Conservation (phyloP, 306 rosid species). For the Ormosia emarginata region DNA sequence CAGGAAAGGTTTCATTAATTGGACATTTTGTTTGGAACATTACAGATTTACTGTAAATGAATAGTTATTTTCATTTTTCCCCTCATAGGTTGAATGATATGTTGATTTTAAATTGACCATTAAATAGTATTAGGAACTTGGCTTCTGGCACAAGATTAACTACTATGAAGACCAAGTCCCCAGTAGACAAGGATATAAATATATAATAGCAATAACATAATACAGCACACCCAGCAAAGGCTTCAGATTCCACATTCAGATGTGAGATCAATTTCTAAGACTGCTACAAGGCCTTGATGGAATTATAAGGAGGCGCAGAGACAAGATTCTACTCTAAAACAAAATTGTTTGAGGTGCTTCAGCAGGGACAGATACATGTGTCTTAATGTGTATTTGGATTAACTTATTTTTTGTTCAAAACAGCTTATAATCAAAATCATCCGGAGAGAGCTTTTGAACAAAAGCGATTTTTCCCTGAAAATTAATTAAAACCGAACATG, state of each 20-base stretch:
- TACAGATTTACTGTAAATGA: neutral
- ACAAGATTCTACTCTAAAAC: neutral
- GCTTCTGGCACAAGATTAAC: neutral
- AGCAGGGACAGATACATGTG: neutral
- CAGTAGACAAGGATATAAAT: neutral
- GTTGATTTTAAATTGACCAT: neutral
- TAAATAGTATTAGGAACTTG: neutral
- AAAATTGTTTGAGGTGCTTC: neutral
- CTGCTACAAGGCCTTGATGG: neutral
- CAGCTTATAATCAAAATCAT: no score
- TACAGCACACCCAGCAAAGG: neutral
- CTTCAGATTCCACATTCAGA: slow-evolving; percentile 5
- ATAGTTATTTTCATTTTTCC: neutral
- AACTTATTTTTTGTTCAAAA: no score
- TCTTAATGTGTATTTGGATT: neutral
- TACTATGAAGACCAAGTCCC: neutral
- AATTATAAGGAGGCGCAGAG: neutral
- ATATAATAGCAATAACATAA: neutral
- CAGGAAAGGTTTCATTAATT: neutral
- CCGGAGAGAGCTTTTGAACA: no score
- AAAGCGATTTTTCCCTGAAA: no score
- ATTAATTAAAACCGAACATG: no score
- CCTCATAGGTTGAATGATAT: neutral
- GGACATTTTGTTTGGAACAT: neutral
- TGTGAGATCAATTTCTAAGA: neutral